Base-by-base conservation (phyloP, 306 rosid genomes). In the Pueraria montana region DNA sequence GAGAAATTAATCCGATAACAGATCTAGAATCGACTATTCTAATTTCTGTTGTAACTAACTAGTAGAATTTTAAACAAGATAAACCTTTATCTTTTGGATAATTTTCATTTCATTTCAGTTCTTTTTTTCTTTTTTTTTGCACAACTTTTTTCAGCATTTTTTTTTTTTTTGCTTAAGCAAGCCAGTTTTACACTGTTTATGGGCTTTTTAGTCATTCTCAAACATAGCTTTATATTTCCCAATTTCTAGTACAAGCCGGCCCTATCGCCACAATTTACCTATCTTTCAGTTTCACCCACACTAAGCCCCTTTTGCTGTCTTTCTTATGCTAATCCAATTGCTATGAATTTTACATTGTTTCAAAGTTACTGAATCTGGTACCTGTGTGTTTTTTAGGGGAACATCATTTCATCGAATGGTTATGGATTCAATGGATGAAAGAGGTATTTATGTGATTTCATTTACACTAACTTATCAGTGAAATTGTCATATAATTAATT, bases 371-470 rank as follows among this genome's bases (percentile, higher is more conserved):
- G 38, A 34, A 38, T n/a, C 64, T 3, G 3, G 32, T 10, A 9
- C 13, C 16, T 10, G 30, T 23, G 30, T 36, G 30, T 32, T 73
- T 55, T 34, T 13, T 14, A 20, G 64, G 20, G 67, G 52, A 13
- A 53, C 4, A 30, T 58, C 12, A 53, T 74, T 74, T 53, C 66
- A 52, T 52, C 13, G 32, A 74, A 74, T 17, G 18, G 36, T 73
- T 9, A 9, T 73, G 65, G 65, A 11, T 53, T 6, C 30, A 34
- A 18, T 52, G 50, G 36, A 18, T 32, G 4, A 9, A 4, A 34
- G 50, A 74, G 78, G 78, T 74, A 74, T 20, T 48, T 48, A 53
- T 20, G 20, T 23, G 64, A 50, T 30, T 50, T 72, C 30, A 49
- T 46, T 71, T 26, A 13, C 46, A 14, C 42, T 50, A 30, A 14